A percentile compares a stretch with the other conserved stretches of the same genome.
These are phyloP conservation scores for Trichoderma hamatum DNA, from an alignment of 2,329 filamentous ascomycete species.

Conservation along the genomic window DNA sequence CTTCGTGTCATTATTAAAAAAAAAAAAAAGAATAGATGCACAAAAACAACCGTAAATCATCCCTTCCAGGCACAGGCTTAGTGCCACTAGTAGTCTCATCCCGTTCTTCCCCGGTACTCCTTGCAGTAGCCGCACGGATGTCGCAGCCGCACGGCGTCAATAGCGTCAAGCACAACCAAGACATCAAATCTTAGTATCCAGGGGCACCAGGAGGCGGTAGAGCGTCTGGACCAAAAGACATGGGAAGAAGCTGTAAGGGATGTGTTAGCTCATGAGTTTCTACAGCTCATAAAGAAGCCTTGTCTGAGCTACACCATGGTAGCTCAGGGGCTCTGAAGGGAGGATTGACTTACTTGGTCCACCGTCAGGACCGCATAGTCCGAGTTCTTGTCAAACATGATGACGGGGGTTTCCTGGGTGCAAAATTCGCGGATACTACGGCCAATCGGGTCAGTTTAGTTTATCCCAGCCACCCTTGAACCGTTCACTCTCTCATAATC, in stretches of 20 bases:
- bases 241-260: conserved; percentile 59
- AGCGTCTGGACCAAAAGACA: conserved; percentile 68
- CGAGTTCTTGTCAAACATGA: conserved; percentile 89
- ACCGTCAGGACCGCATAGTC: conserved; percentile 71
- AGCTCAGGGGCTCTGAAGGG: neutral
- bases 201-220: conserved; percentile 46
- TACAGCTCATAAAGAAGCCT: neutral
- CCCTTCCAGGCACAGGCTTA: neutral
- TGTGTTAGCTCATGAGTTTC: conserved; percentile 24
- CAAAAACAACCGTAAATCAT: neutral
- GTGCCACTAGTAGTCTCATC: neutral
- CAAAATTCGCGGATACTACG: conserved; percentile 76
- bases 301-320: neutral
- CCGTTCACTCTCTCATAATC: neutral
- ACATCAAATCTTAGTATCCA: conserved; percentile 19
- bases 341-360: conserved; percentile 58
- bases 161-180: conserved; percentile 3
- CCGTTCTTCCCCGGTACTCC: neutral
- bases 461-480: conserved; percentile 22
- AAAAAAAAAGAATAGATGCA: neutral
- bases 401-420: conserved; percentile 68
- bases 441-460: conserved; percentile 24
- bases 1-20: neutral
- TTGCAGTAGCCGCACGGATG: neutral
- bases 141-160: neutral